A percentile compares a stretch with the other conserved stretches of the same genome.
phyloP scores from a whole-genome alignment of 768 basidiomycete species.

The Rhodotorula paludigena region DNA sequence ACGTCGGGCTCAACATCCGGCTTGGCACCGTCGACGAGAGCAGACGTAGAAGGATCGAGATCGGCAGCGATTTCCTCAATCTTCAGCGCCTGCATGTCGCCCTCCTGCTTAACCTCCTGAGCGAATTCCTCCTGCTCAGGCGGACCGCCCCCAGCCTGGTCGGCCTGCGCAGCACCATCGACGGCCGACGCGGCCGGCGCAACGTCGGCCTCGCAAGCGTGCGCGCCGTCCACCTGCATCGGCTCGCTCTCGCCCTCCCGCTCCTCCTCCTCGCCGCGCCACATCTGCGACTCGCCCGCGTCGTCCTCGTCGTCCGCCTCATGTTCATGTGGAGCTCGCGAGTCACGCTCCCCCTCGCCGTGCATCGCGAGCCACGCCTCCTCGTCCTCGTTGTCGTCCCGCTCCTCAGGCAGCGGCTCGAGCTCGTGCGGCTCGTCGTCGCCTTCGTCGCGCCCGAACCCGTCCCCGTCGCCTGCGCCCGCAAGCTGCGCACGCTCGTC shows the following conservation, averaged over 20 bases:
- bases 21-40: neutral
- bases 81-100: neutral
- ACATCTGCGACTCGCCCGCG: conserved; percentile 6
- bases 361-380: conserved; percentile 14
- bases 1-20: neutral
- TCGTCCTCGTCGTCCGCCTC: conserved; percentile 3
- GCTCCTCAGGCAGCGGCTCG: neutral
- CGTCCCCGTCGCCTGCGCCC: conserved; percentile 4
- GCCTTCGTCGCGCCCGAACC: neutral
- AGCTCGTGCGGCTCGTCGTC: neutral
- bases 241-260: neutral
- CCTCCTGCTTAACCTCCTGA: neutral
- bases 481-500: neutral
- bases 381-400: conserved; percentile 2
- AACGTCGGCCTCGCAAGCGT: too few relatives aligned
- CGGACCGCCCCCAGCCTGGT: too few relatives aligned
- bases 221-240: too few relatives aligned
- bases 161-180: too few relatives aligned
- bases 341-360: too few relatives aligned
- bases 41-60: too few relatives aligned
- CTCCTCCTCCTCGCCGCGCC: neutral
- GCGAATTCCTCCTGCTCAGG: too few relatives aligned
- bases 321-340: too few relatives aligned
- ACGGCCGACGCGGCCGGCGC: too few relatives aligned
- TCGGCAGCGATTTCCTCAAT: neutral